Evolutionary conservation across 768 basidiomycete genomes (phyloP), one percentile per base, ranked within the genome.

Genomic region (Leccinum fibrillosum): DNA sequence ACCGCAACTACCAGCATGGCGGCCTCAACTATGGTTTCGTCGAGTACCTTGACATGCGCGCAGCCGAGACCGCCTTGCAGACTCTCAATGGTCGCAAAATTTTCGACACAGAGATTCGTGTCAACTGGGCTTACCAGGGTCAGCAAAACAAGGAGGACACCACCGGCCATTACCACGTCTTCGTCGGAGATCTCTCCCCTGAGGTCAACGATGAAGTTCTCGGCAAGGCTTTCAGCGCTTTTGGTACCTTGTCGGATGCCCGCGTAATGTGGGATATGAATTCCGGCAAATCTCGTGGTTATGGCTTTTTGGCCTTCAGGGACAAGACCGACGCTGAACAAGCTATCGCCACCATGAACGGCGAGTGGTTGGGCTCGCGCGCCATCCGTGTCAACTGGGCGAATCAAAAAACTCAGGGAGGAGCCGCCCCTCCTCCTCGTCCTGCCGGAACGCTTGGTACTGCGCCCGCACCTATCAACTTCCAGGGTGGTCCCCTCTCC

Each of bases 251-350:
- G 77, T 95, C 93, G 53, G 97, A 99, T 75, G 96, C 96, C 52
- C 86, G 97, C 34, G 97, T 98, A 60, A 98, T 98, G 96, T 98
- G 96, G 96, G 97, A 99, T 74, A 98, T 98, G 94, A 97, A 95
- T 77, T 96, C 95, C 54, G 97, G 97, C 61, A 98, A 98, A 79
- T 93, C 90, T 69, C 89, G 96, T 68, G 96, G 96, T 44, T 98
- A 98, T 71, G 95, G 96, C 52, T 98, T 98, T 83, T 84, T 98
- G 63, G 95, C 96, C 3, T 98, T 98, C 84, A 85, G 96, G 68
- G 97, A 99, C 80, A 95, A 96, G 77, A 93, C 96, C 53, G 97
- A 99, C 68, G 97, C 97, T 32, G 97, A 99, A 74, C 97, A 98
- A 74, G 97, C 97, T 45, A 99, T 99, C 72, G 90, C 92, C 32